A percentile compares a stretch with the other conserved stretches of the same genome.
These are phyloP conservation scores for Volvariella volvacea DNA, from an alignment of 1,284 basidiomycete genomes.

Conservation along the genomic window DNA sequence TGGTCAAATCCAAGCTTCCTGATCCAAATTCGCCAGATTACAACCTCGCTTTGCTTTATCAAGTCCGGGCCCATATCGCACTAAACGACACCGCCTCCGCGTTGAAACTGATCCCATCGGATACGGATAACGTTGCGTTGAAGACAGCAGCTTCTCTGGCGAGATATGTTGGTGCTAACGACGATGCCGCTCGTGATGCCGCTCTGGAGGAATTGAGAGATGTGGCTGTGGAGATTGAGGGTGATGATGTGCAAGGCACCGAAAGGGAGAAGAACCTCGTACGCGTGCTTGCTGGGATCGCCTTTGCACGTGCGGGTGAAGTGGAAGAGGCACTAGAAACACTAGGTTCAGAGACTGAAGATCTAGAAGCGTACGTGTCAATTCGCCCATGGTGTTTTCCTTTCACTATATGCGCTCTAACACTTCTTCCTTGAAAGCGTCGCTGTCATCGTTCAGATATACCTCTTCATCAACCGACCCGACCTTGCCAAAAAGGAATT, in stretches of 20 bases:
- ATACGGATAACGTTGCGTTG: conserved; percentile 58
- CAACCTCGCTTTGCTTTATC: conserved; percentile 64
- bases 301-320: conserved; percentile 79
- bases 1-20: conserved; percentile 49
- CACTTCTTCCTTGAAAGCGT: conserved; percentile 43
- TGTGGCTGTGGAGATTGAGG: conserved; percentile 79
- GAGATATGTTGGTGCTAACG: conserved; percentile 48
- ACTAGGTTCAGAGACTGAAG: conserved; percentile 66
- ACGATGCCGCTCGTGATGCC: conserved; percentile 44
- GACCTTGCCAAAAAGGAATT: conserved; percentile 86
- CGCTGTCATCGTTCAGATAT: conserved; percentile 77
- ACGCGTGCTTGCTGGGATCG: conserved; percentile 74
- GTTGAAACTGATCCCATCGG: conserved; percentile 48
- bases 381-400: conserved; percentile 8
- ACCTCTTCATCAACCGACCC: conserved; percentile 77
- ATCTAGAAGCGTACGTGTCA: conserved; percentile 76
- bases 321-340: conserved; percentile 89
- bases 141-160: conserved; percentile 73
- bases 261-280: conserved; percentile 66
- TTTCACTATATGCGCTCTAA: conserved; percentile 3
- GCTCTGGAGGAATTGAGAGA: conserved; percentile 81
- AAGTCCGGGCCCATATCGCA: conserved; percentile 80
- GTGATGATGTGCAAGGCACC: conserved; percentile 60
- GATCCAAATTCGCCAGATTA: conserved; percentile 61
- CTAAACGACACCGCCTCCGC: conserved; percentile 54